Evolutionary conservation across 345 rosid genomes (phyloP), one percentile per base, ranked within the genome.

Genomic region (Linum trigynum): DNA sequence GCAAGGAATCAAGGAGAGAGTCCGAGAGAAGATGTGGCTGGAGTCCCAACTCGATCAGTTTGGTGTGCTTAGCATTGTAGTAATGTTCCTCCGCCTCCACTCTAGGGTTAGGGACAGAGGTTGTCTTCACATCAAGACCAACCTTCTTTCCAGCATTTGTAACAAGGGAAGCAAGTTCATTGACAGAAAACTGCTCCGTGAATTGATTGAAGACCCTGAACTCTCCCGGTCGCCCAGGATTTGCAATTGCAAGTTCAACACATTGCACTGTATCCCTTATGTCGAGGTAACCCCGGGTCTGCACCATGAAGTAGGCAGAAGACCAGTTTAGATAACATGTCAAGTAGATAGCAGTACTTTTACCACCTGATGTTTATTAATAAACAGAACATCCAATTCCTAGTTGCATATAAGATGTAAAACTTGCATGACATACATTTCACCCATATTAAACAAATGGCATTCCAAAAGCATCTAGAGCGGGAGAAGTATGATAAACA

Each of bases 221-320:
- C 74, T 94, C 99, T 11, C 97, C 96, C 12, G 78, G 85, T 17
- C 83, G 74, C 38, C 92, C 97, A 4, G 99, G 97, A 55, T 90
- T 86, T 1, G 97, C 95, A 64, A 94, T 88, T 62, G 96, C 96
- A 4, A 94, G 87, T 75, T 90, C 97, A 43, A 94, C 92, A 12
- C 99, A 94, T 68, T 86, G 97, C 23, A 94, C 97, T 0, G 95
- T 94, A 75, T 90, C 99, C 75, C 99, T 77, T 76, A 94, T 94
- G 74, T 94, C 99, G 41, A 94, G 96, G 83, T 94, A 94, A 58
- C 99, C 99, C 82, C 96, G 84, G 37, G 99, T 94, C 99, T 94
- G 81, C 65, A 83, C 42, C 58, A 35, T 39, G 65, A 11, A 57
- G 3, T 1, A 48, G 3, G 11, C 1, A 48, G 3, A 48, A 12